phyloP scores from a whole-genome alignment of 2,329 filamentous ascomycete genomes.

The Xylariaceae sp. region DNA sequence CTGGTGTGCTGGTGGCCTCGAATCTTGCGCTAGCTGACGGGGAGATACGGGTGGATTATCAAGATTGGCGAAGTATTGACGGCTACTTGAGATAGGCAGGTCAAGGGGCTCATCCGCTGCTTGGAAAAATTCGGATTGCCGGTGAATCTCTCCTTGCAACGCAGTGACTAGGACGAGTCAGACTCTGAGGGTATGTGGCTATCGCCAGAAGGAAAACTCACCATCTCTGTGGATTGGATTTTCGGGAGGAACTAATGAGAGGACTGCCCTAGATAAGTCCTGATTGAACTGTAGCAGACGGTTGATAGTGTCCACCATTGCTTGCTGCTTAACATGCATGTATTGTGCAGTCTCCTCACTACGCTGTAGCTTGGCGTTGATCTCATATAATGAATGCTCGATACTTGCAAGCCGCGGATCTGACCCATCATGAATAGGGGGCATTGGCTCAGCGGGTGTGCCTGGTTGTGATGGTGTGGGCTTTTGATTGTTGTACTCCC shows the following conservation, averaged over 20 bases:
- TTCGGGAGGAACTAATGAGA: slow-evolving; percentile 76
- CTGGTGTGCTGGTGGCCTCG: slow-evolving; percentile 67
- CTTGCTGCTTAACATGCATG: slow-evolving; percentile 80
- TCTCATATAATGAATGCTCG: slow-evolving; percentile 83
- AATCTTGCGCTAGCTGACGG: slow-evolving; percentile 80
- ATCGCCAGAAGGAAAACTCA: slow-evolving; percentile 52
- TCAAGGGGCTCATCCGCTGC: slow-evolving; percentile 71
- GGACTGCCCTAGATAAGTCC: slow-evolving; percentile 77
- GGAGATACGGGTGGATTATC: slow-evolving; percentile 86
- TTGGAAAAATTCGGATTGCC: slow-evolving; percentile 63
- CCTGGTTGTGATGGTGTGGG: slow-evolving; percentile 77
- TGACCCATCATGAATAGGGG: slow-evolving; percentile 71
- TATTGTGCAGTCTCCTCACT: slow-evolving; percentile 83
- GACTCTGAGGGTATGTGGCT: slow-evolving; percentile 29
- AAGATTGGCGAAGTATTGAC: slow-evolving; percentile 68
- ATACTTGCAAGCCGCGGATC: slow-evolving; percentile 77
- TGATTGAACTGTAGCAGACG: slow-evolving; percentile 78
- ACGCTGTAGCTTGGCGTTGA: slow-evolving; percentile 75
- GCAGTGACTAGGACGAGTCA: slow-evolving; percentile 53
- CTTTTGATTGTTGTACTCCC: slow-evolving; percentile 85
- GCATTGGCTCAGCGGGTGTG: slow-evolving; percentile 81
- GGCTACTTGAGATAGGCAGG: slow-evolving; percentile 65
- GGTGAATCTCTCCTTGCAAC: slow-evolving; percentile 65
- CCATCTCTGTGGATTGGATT: slow-evolving; percentile 81
- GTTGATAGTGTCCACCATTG: slow-evolving; percentile 79